Evolutionary conservation across 129 eudicot species (phyloP).

Genomic region (Mikania micrantha): DNA sequence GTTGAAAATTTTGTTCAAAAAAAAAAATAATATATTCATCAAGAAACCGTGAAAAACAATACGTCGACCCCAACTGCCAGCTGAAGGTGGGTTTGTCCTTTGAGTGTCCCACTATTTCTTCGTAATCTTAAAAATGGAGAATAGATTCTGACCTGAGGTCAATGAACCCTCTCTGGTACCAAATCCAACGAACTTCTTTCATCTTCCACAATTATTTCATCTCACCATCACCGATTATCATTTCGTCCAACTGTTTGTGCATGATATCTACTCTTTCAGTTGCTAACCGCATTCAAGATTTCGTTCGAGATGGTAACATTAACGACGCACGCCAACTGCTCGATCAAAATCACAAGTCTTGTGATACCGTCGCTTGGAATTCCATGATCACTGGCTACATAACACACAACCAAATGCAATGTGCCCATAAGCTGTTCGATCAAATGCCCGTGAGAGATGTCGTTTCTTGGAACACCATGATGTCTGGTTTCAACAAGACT

Average conservation of each 20-base stretch:
- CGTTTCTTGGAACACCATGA: constrained; percentile 76
- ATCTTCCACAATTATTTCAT: neutral
- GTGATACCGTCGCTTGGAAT: constrained; percentile 54
- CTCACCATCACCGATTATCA: constrained; percentile 7
- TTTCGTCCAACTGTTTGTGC: neutral
- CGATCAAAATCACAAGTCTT: constrained; percentile 36
- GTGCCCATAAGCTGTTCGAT: constrained; percentile 60
- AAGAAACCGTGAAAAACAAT: too few relatives aligned
- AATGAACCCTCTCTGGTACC: neutral
- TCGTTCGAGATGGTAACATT: constrained; percentile 35
- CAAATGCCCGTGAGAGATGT: constrained; percentile 66
- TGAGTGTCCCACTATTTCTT: too few relatives aligned
- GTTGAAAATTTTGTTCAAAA: too few relatives aligned
- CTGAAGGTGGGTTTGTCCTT: too few relatives aligned
- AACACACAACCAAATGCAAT: constrained; percentile 33
- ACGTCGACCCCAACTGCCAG: too few relatives aligned
- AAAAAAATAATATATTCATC: too few relatives aligned
- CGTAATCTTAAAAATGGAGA: too few relatives aligned
- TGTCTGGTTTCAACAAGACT: constrained; percentile 46
- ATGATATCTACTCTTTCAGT: constrained; percentile 27
- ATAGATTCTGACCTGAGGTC: neutral
- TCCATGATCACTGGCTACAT: constrained; percentile 46
- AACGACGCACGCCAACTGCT: constrained; percentile 50
- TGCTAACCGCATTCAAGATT: constrained; percentile 28
- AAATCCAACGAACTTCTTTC: neutral